Conservation (phyloP, 331 rosid species). For the Arachis monticola region DNA sequence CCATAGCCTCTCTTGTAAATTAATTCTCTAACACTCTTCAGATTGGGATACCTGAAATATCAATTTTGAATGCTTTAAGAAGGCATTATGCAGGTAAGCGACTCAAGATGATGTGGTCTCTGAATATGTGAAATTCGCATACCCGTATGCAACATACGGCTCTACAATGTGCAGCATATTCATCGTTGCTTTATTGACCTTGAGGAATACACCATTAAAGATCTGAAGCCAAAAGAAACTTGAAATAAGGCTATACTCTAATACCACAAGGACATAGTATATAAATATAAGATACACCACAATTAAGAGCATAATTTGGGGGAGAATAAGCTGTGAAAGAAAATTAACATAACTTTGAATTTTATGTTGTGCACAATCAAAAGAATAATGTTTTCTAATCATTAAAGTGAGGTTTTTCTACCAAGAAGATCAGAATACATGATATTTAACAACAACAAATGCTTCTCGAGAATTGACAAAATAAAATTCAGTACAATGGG, state of each 20-base stretch:
- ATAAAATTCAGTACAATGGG: no score
- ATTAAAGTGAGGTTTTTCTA: no score
- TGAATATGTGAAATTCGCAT: constrained; percentile 8
- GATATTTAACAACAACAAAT: no score
- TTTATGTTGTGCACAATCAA: not conserved
- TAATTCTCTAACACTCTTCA: constrained; percentile 75
- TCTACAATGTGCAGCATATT: constrained; percentile 85
- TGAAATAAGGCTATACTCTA: not conserved
- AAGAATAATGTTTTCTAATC: no score
- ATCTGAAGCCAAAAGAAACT: constrained; percentile 44
- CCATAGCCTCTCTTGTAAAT: constrained; percentile 82
- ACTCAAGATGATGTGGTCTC: not conserved
- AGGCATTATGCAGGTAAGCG: not conserved
- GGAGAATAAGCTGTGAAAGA: not conserved
- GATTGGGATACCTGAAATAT: constrained; percentile 68
- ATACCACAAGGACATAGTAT: not conserved
- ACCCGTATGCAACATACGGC: constrained; percentile 88
- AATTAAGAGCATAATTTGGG: not conserved
- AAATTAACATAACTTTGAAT: not conserved
- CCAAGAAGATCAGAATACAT: no score
- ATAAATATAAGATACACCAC: not conserved
- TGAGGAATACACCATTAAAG: constrained; percentile 81
- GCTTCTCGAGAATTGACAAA: no score
- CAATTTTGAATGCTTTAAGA: constrained; percentile 10
- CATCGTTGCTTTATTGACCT: constrained; percentile 84